These are phyloP conservation scores for Xerocomus brunneocitrinus DNA, from an alignment of 768 basidiomycete genomes.

Conservation along the genomic window DNA sequence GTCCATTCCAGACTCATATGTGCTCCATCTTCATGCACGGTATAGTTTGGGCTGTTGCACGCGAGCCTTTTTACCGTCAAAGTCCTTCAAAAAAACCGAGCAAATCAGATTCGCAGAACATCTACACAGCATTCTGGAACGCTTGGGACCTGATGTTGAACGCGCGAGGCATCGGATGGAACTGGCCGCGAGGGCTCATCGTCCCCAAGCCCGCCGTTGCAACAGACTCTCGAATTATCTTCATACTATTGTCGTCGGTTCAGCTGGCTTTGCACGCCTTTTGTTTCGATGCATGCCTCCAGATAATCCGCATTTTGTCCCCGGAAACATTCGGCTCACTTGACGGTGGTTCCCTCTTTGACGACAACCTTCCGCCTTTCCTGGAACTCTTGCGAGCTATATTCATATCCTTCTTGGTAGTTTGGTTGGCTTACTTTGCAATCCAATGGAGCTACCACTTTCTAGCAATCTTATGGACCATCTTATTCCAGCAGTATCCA, in stretches of 20 bases:
- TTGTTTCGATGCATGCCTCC: constrained; percentile 11
- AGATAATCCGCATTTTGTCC: constrained; percentile 24
- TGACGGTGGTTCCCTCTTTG: constrained; percentile 36
- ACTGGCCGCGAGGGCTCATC: constrained; percentile 14
- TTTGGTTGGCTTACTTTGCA: constrained; percentile 39
- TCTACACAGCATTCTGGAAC: constrained; percentile 20
- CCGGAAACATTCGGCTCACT: constrained; percentile 35
- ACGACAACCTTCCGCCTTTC: constrained; percentile 30
- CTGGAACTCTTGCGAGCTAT: constrained; percentile 36
- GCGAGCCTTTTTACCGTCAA: constrained; percentile 12
- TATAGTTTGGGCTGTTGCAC: constrained; percentile 14
- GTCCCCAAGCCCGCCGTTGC: constrained; percentile 13
- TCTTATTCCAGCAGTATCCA: constrained; percentile 43
- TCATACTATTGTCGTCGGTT: constrained; percentile 10
- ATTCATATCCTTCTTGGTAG: constrained; percentile 32
- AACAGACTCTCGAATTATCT: constrained; percentile 14
- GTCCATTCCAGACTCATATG: constrained; percentile 12
- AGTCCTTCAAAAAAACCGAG: background rate
- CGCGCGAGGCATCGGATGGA: constrained; percentile 27
- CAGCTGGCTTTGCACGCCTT: constrained; percentile 5
- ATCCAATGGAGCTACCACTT: constrained; percentile 42
- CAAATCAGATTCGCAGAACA: background rate
- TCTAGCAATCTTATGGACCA: constrained; percentile 39
- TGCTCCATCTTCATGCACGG: constrained; percentile 10
- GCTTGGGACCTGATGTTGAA: constrained; percentile 21